Evolutionary conservation across 2,329 filamentous ascomycete genomes (phyloP), one percentile per base, ranked within the genome.

Genomic region (Karstenula rhodostoma): DNA sequence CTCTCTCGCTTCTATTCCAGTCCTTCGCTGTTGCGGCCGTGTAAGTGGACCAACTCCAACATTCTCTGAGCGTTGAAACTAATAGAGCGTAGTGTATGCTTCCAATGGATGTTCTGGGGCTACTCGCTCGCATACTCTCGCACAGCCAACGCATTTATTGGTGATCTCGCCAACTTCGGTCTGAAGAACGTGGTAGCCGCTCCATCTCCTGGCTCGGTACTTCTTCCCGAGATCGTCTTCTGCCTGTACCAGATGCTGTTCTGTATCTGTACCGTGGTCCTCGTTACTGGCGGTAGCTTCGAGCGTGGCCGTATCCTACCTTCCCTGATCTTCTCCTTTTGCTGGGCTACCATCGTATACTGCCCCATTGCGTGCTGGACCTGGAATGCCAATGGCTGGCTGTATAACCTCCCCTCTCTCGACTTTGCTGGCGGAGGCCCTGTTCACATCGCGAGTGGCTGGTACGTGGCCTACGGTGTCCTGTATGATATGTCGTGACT

Each of bases 381-480:
- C 4, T 90, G 88, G 88, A 90, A 90, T 67, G 70, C 83, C n/a
- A 85, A 84, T 55, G 87, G 88, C 12, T 90, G 88, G 87, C 78
- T 90, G 0, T 88, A 80, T 74, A 85, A 88, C 23, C 81, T 89
- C 2, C 84, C 84, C 0, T 82, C 84, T 0, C 81, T 86, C 61
- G 87, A 89, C 69, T 89, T 87, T 57, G 86, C 86, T 15, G 86
- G 87, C 55, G 85, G 85, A 13, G 87, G 88, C 1, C 87, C 87
- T 3, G 88, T 90, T 2, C 87, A 90, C 68, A 87, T 90, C 56
- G 83, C 87, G 2, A 85, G 82, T 1, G 87, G 88, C 2, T 89
- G 86, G 79, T 61, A 35, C 51, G 56, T 56, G 13, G 9, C 17
- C 35, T 80, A 4, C 5, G 22, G 8, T 47, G n/a, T 32, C 12